Conservation (phyloP, 352 stramenopile genomes). For the Chrysophaeum taylorii region DNA sequence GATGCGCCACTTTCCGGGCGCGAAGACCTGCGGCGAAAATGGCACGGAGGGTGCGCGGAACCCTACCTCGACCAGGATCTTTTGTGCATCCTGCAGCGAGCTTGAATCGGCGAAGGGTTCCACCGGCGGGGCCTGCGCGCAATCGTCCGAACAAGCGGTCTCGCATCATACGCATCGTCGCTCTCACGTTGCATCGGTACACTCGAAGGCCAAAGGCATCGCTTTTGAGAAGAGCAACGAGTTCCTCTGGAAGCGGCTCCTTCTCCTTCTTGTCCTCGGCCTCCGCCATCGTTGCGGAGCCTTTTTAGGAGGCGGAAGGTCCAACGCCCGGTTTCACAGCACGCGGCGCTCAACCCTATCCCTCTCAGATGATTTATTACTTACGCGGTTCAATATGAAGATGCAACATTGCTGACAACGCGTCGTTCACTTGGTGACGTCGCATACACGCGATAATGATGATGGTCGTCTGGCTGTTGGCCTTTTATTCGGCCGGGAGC, state of each 20-base stretch:
- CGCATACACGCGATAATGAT: too few species aligned
- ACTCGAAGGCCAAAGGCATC: conserved; percentile 11
- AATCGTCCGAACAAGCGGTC: neutral
- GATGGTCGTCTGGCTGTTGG: too few species aligned
- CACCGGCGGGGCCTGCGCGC: neutral
- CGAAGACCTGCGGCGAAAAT: neutral
- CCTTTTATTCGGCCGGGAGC: too few species aligned
- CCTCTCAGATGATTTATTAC: too few species aligned
- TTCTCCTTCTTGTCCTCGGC: conserved; percentile 4
- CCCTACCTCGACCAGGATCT: neutral
- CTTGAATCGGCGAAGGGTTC: neutral
- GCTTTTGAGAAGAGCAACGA: neutral
- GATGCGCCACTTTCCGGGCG: conserved; percentile 7
- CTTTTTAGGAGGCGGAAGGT: neutral
- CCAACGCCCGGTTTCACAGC: too few species aligned
- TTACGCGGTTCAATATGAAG: too few species aligned
- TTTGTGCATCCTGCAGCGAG: neutral
- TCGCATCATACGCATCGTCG: neutral
- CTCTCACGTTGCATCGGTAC: conserved; percentile 8
- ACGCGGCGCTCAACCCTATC: too few species aligned
- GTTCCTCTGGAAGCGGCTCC: neutral
- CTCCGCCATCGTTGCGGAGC: conserved; percentile 4
- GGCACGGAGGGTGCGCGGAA: too few species aligned
- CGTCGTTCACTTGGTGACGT: too few species aligned
- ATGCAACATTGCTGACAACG: too few species aligned